Base-by-base conservation (phyloP, 2,329 filamentous ascomycete genomes). In the Botryosphaeria dothidea region DNA sequence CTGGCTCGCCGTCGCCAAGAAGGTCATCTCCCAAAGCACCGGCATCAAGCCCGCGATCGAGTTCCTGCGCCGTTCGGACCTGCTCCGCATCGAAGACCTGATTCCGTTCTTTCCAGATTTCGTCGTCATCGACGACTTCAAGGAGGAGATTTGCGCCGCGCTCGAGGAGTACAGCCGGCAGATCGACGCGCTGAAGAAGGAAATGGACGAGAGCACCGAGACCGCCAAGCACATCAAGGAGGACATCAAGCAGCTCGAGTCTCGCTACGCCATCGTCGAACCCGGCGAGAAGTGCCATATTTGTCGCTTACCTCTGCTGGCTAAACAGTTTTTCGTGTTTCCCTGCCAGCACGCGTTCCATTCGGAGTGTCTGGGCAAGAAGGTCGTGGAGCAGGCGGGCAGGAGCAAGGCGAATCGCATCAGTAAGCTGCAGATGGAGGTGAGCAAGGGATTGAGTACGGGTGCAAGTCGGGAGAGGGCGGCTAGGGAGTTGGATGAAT, bases 101-200 rank as follows among this genome's bases (percentile, higher is more conserved):
- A 98, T 99, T 45, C 95, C 95, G 0, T 97, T 99, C 82, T 99
- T 99, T 80, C 95, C 95, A 0, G 95, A 99, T 76, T 99, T 99
- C 74, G 93, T 98, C 25, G 91, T 98, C 60, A 98, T 99, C 67
- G 95, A 99, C 75, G 95, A 98, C 77, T 99, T 99, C 85, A 97
- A 98, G 75, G 93, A 98, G 68, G 95, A 99, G 76, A 98, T 99
- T 41, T 99, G 95, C 79, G 84, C 88, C 0, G 95, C 96, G 0
- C 85, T 99, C 1, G 95, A 99, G 78, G 92, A 96, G 68, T 99
- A 99, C 80, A 91, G 89, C 52, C 90, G 92, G 41, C 92, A 92
- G 70, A 99, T 99, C 69, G 95, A 98, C 72, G 84, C 83, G 1
- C 82, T 99, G 43, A 93, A 93, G 73, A 88, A 90, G 69, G 94